phyloP scores from a whole-genome alignment of 2,329 filamentous ascomycete species.

The Talaromyces albobiverticillius region DNA sequence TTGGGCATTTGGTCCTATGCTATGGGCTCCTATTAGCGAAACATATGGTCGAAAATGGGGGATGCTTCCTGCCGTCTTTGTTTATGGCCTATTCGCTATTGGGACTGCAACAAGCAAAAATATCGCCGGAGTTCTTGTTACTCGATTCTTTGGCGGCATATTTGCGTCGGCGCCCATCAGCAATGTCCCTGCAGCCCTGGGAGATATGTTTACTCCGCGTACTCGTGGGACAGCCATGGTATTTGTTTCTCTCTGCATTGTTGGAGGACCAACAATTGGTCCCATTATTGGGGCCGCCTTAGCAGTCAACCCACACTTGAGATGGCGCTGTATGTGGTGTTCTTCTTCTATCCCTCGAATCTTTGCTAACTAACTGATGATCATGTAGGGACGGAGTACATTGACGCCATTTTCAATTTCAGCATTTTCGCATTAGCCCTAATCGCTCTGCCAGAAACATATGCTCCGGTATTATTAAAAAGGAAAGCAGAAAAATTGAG shows the following conservation, averaged over 20 bases:
- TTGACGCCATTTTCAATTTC: conserved; percentile 28
- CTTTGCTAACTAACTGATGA: conserved; percentile 36
- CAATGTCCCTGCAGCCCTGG: conserved; percentile 49
- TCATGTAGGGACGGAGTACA: conserved; percentile 36
- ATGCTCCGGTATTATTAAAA: conserved; percentile 46
- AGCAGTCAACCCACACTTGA: conserved; percentile 47
- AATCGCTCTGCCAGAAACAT: conserved; percentile 51
- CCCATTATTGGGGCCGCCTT: conserved; percentile 51
- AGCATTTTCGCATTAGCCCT: conserved; percentile 25
- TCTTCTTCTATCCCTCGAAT: conserved; percentile 50
- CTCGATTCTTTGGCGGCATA: conserved; percentile 53
- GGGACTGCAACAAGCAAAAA: conserved; percentile 54
- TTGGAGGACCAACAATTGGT: conserved; percentile 48
- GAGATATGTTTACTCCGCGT: conserved; percentile 49
- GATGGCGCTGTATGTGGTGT: conserved; percentile 59
- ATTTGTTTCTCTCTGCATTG: conserved; percentile 45
- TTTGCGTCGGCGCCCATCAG: conserved; percentile 52
- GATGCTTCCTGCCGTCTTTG: conserved; percentile 48
- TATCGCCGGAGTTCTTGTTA: conserved; percentile 52
- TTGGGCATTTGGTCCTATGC: conserved; percentile 36
- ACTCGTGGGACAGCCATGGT: conserved; percentile 46
- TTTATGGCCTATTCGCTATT: conserved; percentile 55
- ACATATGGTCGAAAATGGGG: conserved; percentile 50
- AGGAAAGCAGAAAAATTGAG: conserved; percentile 45
- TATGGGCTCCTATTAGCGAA: conserved; percentile 46